A percentile compares a stretch with the other conserved stretches of the same genome.
Evolutionary conservation across 2,329 filamentous ascomycete genomes (phyloP).

Genomic region (Cytospora schulzeri): DNA sequence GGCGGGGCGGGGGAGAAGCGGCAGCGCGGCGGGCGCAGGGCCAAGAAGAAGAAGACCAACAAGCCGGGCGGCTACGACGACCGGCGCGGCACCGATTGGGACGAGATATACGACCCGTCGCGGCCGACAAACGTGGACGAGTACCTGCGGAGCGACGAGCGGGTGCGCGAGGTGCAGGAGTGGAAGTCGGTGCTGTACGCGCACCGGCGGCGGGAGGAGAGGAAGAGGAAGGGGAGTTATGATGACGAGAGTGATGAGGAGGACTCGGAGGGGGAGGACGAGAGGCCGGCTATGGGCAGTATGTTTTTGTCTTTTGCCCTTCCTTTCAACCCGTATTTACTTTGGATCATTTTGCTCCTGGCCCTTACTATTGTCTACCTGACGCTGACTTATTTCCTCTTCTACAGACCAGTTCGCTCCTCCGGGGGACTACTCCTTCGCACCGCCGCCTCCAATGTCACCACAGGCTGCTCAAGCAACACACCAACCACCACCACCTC

Average conservation of each 20-base stretch:
- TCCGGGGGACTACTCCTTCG: slow-evolving; percentile 58
- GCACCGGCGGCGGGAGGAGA: slow-evolving; percentile 63
- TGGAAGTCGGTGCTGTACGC: slow-evolving; percentile 84
- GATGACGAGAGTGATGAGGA: slow-evolving; percentile 47
- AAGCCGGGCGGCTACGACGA: slow-evolving; percentile 58
- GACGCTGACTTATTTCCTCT: background rate
- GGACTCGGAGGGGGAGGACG: slow-evolving; percentile 38
- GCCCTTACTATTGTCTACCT: background rate
- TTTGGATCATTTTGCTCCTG: background rate
- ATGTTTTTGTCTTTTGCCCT: background rate
- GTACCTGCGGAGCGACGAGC: slow-evolving; percentile 82
- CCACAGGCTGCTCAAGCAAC: slow-evolving; percentile 33
- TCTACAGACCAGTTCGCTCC: slow-evolving; percentile 61
- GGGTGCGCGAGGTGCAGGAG: slow-evolving; percentile 75
- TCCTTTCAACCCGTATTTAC: too few species aligned
- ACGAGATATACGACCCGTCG: slow-evolving; percentile 85
- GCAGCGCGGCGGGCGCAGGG: slow-evolving; percentile 69
- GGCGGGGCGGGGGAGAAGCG: slow-evolving; percentile 61
- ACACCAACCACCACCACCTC: slow-evolving; percentile 45
- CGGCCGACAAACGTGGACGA: slow-evolving; percentile 83
- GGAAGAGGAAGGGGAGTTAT: slow-evolving; percentile 41
- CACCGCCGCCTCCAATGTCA: slow-evolving; percentile 57
- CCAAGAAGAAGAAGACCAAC: slow-evolving; percentile 75
- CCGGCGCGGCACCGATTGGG: slow-evolving; percentile 73
- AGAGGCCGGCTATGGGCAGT: slow-evolving; percentile 39